Conservation (phyloP, 164 flowering plant genomes). For the Pachysandra terminalis region DNA sequence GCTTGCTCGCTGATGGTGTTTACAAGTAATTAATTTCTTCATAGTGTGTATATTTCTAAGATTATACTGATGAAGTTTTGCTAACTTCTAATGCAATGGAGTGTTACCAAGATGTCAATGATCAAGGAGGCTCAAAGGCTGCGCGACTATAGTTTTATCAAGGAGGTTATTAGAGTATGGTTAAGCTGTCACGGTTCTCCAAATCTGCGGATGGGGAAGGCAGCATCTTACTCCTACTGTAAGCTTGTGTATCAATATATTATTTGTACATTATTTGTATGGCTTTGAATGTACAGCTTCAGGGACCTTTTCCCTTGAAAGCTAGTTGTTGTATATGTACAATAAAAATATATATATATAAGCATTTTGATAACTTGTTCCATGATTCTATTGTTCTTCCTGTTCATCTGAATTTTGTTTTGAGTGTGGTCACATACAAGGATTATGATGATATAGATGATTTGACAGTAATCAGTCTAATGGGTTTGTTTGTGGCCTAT, state of each 20-base stretch:
- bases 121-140: background rate
- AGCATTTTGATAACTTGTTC: background rate
- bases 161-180: background rate
- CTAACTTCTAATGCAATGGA: background rate
- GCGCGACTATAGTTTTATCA: background rate
- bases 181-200: background rate
- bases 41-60: background rate
- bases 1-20: background rate
- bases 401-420: too few species aligned
- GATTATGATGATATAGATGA: too few species aligned
- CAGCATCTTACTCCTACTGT: background rate
- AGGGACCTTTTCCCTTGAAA: background rate
- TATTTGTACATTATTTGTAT: background rate
- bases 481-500: too few species aligned
- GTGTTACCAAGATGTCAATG: background rate
- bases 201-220: background rate
- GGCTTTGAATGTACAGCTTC: background rate
- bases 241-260: background rate
- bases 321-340: background rate
- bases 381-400: too few species aligned
- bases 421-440: too few species aligned
- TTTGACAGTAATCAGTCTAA: too few species aligned
- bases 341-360: background rate
- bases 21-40: background rate
- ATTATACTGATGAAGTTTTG: background rate